Evolutionary conservation across 257 asterid genomes (phyloP).

Genomic region (Nicotiana knightiana): DNA sequence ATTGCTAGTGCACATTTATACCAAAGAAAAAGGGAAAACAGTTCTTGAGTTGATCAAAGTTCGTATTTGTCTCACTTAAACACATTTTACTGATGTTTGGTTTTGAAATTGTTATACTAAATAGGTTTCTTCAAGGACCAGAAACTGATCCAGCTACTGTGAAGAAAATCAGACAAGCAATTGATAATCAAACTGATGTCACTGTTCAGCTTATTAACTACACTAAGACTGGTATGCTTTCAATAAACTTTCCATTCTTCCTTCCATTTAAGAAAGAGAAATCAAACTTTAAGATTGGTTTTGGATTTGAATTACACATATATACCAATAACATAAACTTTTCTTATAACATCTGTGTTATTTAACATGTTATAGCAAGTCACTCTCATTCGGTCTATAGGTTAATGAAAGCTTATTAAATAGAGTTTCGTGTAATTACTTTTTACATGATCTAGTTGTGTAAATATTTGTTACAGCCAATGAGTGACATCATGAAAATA

Average conservation of each 20-base stretch:
- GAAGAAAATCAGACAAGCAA: constrained; percentile 82
- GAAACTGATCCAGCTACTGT: constrained; percentile 96
- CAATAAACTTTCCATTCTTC: background rate
- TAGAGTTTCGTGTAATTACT: no score
- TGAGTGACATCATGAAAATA: background rate
- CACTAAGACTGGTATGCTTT: constrained; percentile 73
- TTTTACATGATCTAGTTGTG: no score
- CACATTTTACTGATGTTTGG: no score
- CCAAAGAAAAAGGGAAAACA: background rate
- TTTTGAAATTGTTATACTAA: background rate
- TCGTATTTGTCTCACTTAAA: no score
- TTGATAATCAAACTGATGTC: constrained; percentile 85
- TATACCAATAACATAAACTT: no score
- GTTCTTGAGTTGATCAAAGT: background rate
- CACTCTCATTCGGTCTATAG: background rate
- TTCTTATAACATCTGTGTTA: no score
- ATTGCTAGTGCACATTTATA: no score
- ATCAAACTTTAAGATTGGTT: background rate
- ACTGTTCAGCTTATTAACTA: constrained; percentile 98
- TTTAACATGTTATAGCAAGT: background rate
- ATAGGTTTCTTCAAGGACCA: constrained; percentile 96
- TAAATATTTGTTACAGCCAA: background rate
- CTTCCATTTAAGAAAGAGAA: background rate
- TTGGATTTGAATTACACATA: background rate
- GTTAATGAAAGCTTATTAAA: background rate